Evolutionary conservation across 176 grass and related monocot species (phyloP).

Genomic region (Lolium rigidum): DNA sequence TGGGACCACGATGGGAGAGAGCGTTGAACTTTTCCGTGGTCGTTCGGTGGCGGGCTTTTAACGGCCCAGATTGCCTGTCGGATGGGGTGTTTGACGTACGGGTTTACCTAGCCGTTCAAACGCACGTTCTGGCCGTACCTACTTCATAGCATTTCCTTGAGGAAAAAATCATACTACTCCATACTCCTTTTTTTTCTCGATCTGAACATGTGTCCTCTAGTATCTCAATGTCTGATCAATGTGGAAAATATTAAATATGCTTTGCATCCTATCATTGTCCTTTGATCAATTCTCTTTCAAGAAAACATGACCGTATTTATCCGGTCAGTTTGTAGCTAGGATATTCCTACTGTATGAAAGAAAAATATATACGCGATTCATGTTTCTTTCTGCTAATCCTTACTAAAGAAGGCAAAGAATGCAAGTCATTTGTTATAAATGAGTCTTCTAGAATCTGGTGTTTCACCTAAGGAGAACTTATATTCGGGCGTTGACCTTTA

Average conservation of each 20-base stretch:
- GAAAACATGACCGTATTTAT: background rate
- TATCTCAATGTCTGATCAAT: background rate
- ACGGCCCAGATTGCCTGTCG: conserved; percentile 19
- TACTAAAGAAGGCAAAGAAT: no score
- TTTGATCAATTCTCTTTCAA: background rate
- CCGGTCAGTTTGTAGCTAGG: background rate
- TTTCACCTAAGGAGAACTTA: background rate
- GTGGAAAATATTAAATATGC: background rate
- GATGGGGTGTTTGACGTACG: conserved; percentile 30
- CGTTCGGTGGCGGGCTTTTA: background rate
- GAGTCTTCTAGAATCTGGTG: background rate
- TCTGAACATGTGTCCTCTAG: background rate
- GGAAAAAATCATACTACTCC: background rate
- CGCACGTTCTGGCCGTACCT: background rate
- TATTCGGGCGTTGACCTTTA: background rate
- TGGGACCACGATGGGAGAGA: background rate
- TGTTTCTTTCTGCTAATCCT: background rate
- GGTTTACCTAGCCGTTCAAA: conserved; percentile 26
- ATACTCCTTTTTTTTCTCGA: background rate
- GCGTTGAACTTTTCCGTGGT: background rate
- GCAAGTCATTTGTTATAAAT: background rate
- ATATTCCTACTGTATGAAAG: background rate
- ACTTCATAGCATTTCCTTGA: background rate
- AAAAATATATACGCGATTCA: background rate
- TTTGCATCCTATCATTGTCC: no score